These are phyloP conservation scores for Sesbania bispinosa DNA, from an alignment of 306 rosid species.

Conservation along the genomic window DNA sequence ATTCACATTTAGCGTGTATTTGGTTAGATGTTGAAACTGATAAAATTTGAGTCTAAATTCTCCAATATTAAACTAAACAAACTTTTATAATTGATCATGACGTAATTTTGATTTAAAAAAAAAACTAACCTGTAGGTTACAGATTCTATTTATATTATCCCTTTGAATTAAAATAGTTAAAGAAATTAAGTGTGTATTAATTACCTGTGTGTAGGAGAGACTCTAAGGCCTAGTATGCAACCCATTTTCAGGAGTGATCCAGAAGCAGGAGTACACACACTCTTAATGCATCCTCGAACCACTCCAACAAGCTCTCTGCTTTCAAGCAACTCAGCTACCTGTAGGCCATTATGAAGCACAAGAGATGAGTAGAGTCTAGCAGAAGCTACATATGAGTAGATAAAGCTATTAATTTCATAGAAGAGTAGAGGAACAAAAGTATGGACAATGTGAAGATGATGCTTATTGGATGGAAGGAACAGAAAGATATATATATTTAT, in stretches of 20 bases:
- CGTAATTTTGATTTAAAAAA: too few species aligned
- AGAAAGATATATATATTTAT: not conserved
- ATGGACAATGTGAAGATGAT: constrained; percentile 14
- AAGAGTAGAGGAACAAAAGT: constrained; percentile 11
- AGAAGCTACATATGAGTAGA: too few species aligned
- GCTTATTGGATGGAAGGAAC: not conserved
- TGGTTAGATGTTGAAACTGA: too few species aligned
- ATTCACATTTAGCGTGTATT: too few species aligned
- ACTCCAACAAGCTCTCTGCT: constrained; percentile 65
- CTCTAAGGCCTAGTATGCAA: constrained; percentile 70
- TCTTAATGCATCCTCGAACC: constrained; percentile 71
- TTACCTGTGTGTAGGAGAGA: constrained; percentile 66
- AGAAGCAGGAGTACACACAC: constrained; percentile 41
- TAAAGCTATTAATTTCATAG: not conserved
- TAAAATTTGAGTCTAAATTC: too few species aligned
- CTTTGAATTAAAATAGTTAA: not conserved
- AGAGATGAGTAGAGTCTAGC: not conserved
- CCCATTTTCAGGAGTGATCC: constrained; percentile 57
- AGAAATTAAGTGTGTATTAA: not conserved
- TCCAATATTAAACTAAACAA: too few species aligned
- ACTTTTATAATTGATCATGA: too few species aligned
- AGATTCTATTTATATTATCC: too few species aligned
- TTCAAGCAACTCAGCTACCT: constrained; percentile 73
- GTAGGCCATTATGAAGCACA: constrained; percentile 16
- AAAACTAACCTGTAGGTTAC: too few species aligned